Conservation (phyloP, 495 filamentous ascomycete species). For the Opeltia flavorubescens region DNA sequence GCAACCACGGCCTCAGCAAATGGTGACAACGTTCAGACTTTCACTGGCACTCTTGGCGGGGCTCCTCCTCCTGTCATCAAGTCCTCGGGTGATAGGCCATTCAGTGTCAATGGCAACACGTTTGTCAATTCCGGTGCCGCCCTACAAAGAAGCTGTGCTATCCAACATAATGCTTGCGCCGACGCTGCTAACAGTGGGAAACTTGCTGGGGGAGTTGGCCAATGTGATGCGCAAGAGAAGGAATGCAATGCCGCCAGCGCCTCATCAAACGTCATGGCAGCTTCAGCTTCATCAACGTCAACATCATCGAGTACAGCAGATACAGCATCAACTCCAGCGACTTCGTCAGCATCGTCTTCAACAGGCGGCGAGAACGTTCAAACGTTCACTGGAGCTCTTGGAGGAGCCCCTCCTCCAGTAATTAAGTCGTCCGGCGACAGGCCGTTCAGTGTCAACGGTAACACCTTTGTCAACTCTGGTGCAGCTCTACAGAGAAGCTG, state of each 20-base stretch:
- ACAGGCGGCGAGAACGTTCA: slow-evolving; percentile 24
- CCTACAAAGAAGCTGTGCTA: slow-evolving; percentile 36
- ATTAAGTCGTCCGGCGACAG: slow-evolving; percentile 24
- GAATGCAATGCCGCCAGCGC: slow-evolving; percentile 19
- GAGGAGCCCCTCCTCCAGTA: slow-evolving; percentile 36
- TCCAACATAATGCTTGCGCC: slow-evolving; percentile 43
- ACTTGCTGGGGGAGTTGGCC: slow-evolving; percentile 23
- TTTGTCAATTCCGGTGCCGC: slow-evolving; percentile 37
- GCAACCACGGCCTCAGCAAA: neutral
- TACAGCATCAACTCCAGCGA: neutral
- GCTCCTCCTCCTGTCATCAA: slow-evolving; percentile 33
- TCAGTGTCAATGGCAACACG: slow-evolving; percentile 38
- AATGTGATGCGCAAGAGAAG: slow-evolving; percentile 35
- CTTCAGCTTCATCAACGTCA: slow-evolving; percentile 29
- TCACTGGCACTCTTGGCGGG: slow-evolving; percentile 40
- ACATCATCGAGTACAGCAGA: slow-evolving; percentile 31
- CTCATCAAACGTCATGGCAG: slow-evolving; percentile 18
- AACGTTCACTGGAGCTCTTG: slow-evolving; percentile 40
- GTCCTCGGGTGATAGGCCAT: slow-evolving; percentile 32
- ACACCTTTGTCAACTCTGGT: slow-evolving; percentile 33
- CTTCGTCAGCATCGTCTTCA: neutral
- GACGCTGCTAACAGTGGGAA: slow-evolving; percentile 38
- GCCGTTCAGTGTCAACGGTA: slow-evolving; percentile 41
- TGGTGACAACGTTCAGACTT: slow-evolving; percentile 30
- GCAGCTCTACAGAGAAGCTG: slow-evolving; percentile 40